A percentile compares a stretch with the other conserved stretches of the same genome.
These are phyloP conservation scores for Eimeria acervulina DNA, from an alignment of 169 alveolate species.

Conservation along the genomic window DNA sequence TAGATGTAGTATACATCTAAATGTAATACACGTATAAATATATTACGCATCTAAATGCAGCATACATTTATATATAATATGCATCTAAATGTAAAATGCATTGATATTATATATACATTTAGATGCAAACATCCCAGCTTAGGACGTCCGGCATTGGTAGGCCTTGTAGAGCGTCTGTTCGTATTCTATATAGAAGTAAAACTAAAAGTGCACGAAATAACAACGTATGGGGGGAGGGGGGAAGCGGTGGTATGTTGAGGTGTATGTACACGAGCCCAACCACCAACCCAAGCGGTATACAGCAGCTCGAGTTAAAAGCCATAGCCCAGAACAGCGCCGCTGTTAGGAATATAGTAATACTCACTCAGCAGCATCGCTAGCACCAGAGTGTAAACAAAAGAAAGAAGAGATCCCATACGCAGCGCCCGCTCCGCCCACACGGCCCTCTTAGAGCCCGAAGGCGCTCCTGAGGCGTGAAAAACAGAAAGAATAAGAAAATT, in stretches of 20 bases:
- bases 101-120: too few species aligned
- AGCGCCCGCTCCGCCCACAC: conserved; percentile 77
- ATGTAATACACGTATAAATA: not conserved
- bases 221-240: too few species aligned
- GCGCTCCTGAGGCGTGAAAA: conserved; percentile 34
- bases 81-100: not conserved
- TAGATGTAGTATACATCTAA: too few species aligned
- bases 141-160: not conserved
- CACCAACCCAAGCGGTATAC: not conserved
- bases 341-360: conserved; percentile 26
- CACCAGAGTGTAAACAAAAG: conserved; percentile 71
- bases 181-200: not conserved
- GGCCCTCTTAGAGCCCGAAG: conserved; percentile 49
- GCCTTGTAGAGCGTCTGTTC: not conserved
- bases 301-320: not conserved
- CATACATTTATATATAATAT: not conserved
- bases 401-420: conserved; percentile 55
- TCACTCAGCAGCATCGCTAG: conserved; percentile 72
- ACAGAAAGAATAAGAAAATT: not conserved
- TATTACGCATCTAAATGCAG: not conserved
- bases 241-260: not conserved
- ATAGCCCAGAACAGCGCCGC: conserved; percentile 59
- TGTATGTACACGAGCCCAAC: not conserved
- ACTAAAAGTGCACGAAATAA: not conserved
- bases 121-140: not conserved